Evolutionary conservation across 2,329 filamentous ascomycete genomes (phyloP), one percentile per base, ranked within the genome.

Genomic region (Botrytis squamosa): DNA sequence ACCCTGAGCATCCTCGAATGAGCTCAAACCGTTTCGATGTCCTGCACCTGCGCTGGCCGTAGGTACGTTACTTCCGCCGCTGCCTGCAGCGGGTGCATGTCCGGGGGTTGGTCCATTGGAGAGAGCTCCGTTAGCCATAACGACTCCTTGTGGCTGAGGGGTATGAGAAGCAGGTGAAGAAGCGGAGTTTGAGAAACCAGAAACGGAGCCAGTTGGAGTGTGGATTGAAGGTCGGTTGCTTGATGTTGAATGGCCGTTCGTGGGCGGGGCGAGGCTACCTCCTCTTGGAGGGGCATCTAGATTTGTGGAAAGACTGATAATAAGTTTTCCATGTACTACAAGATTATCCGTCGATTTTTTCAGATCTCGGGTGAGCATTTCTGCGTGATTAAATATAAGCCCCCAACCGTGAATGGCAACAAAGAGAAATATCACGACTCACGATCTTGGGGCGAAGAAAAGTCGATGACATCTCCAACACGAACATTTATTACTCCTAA

Each of bases 271-370:
- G 46, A 78, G 73, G 63, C 84, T 82, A 57, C 71, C 85, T 75
- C 89, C 85, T 76, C 89, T 89, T 76, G 91, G 88, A 10, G 94
- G 93, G 25, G 89, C 84, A 62, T 88, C 86, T 33, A 98, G 88
- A 82, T 99, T 97, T 70, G 95, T 98, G 18, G 95, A 98, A 20
- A 99, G 86, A 82, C 97, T 98, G 76, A 99, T 90, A 79, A 99
- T 99, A 72, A 99, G 89, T 84, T 98, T 98, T 76, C 96, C 96
- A 82, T 99, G 95, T 49, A 99, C 96, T 73, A 98, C 94, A 67
- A 99, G 90, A 82, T 98, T 98, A 82, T 99, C 96, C 75, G 94
- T 98, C 9, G 96, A 98, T 84, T 98, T 98, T 82, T 98, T 98
- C 49, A 99, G 88, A 82, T 99, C 96, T 78, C 94, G 88, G 69